phyloP scores from a whole-genome alignment of 208 protist genomes.

The Blastocrithidia nonstop region DNA sequence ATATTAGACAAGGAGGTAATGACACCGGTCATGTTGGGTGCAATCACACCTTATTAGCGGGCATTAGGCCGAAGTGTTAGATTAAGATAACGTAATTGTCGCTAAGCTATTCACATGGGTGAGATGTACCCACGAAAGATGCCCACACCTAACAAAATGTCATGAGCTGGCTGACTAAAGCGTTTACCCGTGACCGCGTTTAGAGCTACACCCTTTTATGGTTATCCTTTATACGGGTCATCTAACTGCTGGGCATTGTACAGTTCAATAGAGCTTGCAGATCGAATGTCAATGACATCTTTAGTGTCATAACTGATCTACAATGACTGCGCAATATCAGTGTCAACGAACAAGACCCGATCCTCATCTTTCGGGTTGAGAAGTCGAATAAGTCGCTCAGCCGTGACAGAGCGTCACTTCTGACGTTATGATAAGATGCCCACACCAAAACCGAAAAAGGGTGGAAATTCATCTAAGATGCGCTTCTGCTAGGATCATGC shows the following conservation, averaged over 20 bases:
- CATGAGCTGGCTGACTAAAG: conserved; percentile 74
- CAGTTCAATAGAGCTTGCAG: conserved; percentile 54
- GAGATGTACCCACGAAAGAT: conserved; percentile 79
- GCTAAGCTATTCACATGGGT: conserved; percentile 71
- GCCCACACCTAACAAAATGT: conserved; percentile 67
- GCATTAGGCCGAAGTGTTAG: conserved; percentile 24
- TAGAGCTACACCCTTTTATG: conserved; percentile 57
- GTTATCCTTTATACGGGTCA: conserved; percentile 78
- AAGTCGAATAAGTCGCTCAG: conserved; percentile 43
- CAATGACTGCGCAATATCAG: conserved; percentile 26
- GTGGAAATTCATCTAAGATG: conserved; percentile 73
- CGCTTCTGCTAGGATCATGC: conserved; percentile 33
- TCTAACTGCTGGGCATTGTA: conserved; percentile 78
- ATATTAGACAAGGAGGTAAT: conserved; percentile 55
- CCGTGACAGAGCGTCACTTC: conserved; percentile 74
- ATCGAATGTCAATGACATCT: conserved; percentile 52
- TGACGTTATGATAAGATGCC: conserved; percentile 69
- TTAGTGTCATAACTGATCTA: conserved; percentile 31
- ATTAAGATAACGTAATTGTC: conserved; percentile 74
- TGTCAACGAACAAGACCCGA: conserved; percentile 65
- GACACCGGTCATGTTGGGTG: conserved; percentile 69
- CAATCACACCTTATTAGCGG: conserved; percentile 26
- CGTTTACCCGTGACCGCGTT: conserved; percentile 76
- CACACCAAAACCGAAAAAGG: conserved; percentile 78
- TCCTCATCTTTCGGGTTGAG: conserved; percentile 62